Percentiles rank a stretch among this genome's conserved stretches.
Conservation (phyloP, 176 grass and related monocot species). For the Zea luxurians region DNA sequence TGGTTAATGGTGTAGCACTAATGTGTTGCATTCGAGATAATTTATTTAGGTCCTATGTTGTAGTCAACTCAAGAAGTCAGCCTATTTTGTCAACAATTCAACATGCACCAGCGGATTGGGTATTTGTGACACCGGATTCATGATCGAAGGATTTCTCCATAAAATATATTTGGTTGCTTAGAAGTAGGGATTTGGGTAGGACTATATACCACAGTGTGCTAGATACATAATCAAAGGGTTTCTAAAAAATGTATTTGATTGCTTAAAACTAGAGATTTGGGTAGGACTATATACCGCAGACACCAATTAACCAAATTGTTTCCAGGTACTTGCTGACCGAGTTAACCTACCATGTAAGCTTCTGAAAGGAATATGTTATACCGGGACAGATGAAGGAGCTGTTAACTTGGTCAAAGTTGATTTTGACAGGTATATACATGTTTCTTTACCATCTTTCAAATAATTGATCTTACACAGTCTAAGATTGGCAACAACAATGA, state of each 20-base stretch:
- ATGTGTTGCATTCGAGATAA: background rate
- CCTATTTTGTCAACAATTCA: slow-evolving; percentile 25
- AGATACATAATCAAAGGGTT: slow-evolving; percentile 16
- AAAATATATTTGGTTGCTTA: slow-evolving; percentile 14
- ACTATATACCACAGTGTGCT: background rate
- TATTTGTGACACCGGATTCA: slow-evolving; percentile 1
- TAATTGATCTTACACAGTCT: slow-evolving; percentile 26
- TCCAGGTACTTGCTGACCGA: slow-evolving; percentile 89
- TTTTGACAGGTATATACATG: slow-evolving; percentile 64
- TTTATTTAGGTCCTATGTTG: background rate
- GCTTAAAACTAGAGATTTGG: background rate
- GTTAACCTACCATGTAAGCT: slow-evolving; percentile 94
- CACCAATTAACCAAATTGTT: slow-evolving; percentile 39
- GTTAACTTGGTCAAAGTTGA: slow-evolving; percentile 96
- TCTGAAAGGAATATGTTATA: slow-evolving; percentile 90
- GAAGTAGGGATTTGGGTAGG: background rate
- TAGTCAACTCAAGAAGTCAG: slow-evolving; percentile 2
- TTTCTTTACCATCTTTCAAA: slow-evolving; percentile 29
- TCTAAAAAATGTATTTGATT: slow-evolving; percentile 9
- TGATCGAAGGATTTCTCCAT: slow-evolving; percentile 23
- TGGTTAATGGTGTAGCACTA: slow-evolving; percentile 14
- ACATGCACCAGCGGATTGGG: background rate
- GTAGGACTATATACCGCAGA: background rate
- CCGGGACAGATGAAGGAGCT: slow-evolving; percentile 94
- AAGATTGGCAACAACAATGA: background rate